Base-by-base conservation (phyloP, 176 grass and related monocot species). In the Oryza australiensis region DNA sequence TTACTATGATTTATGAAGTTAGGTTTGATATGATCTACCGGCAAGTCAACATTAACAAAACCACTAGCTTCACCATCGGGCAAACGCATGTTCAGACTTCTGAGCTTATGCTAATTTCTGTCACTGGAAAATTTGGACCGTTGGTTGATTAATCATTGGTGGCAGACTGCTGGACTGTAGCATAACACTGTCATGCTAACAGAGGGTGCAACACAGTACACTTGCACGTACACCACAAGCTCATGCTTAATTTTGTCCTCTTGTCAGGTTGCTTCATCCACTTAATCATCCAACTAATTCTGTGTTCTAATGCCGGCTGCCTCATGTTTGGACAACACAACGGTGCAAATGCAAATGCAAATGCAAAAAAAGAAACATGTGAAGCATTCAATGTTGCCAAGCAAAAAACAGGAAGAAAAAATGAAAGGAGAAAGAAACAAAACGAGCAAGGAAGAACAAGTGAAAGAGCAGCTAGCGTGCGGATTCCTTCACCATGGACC, bases 401-500 rank as follows among this genome's bases (percentile, higher is more conserved):
- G 67, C 6, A 67, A 9, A 9, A 68, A 10, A 24, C n/a, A n/a
- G n/a, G n/a, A n/a, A n/a, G n/a, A 48, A 13, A 69, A 34, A 40
- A 9, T 11, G 59, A 34, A 48, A 12, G 20, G 4, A 29, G 1
- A 5, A 1, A 76, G 18, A 10, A 20, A n/a, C 14, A 20, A 41
- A 15, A 22, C 7, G 59, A 34, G 27, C 1, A 27, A 68, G 51
- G 26, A 11, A n/a, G 62, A 45, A 29, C 23, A 3, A 37, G 81
- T 2, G 14, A 66, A 9, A 64, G 22, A 23, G 6, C 24, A 75
- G 62, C 43, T 60, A 62, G 43, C 49, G 84, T 87, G 38, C 26
- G 22, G 72, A 37, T 62, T 46, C 4, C 29, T 70, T 53, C 59
- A 12, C n/a, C 83, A 23, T 60, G 55, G n/a, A 85, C 89, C 9